These are phyloP conservation scores for Coriolopsis trogii DNA, from an alignment of 1,284 basidiomycete genomes.

Conservation along the genomic window DNA sequence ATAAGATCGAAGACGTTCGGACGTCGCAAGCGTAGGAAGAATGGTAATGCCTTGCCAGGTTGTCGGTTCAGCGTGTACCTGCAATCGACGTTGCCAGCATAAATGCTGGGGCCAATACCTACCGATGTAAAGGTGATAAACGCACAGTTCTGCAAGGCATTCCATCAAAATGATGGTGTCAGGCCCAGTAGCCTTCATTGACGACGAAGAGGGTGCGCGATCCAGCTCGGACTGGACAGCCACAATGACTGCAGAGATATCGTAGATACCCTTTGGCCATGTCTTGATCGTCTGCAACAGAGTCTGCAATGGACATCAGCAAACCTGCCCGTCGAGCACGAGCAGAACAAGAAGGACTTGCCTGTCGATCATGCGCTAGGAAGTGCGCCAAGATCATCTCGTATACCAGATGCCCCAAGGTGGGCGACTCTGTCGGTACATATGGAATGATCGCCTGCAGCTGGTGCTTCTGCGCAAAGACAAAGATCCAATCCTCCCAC, in stretches of 20 bases:
- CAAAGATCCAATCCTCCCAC: slow-evolving; percentile 97
- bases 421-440: slow-evolving; percentile 84
- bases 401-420: slow-evolving; percentile 85
- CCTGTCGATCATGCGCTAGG: slow-evolving; percentile 76
- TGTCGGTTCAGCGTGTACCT: slow-evolving; percentile 88
- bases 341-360: slow-evolving; percentile 39
- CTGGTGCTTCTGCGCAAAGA: slow-evolving; percentile 84
- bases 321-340: no score
- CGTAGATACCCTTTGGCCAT: slow-evolving; percentile 94
- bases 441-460: slow-evolving; percentile 89
- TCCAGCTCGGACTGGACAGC: slow-evolving; percentile 87
- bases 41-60: slow-evolving; percentile 92
- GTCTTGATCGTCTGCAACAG: slow-evolving; percentile 79
- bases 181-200: slow-evolving; percentile 36
- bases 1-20: slow-evolving; percentile 96
- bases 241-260: slow-evolving; percentile 83
- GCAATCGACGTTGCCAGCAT: not conserved
- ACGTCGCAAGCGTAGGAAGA: slow-evolving; percentile 83
- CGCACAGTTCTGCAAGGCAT: slow-evolving; percentile 88
- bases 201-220: slow-evolving; percentile 57
- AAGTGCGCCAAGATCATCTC: slow-evolving; percentile 95
- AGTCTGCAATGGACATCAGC: slow-evolving; percentile 45
- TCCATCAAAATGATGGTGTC: slow-evolving; percentile 77
- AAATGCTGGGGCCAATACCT: not conserved
- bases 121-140: slow-evolving; percentile 3